A percentile compares a stretch with the other conserved stretches of the same genome.
These are phyloP conservation scores for Pholiota adiposa DNA, from an alignment of 1,284 basidiomycete species.

Conservation along the genomic window DNA sequence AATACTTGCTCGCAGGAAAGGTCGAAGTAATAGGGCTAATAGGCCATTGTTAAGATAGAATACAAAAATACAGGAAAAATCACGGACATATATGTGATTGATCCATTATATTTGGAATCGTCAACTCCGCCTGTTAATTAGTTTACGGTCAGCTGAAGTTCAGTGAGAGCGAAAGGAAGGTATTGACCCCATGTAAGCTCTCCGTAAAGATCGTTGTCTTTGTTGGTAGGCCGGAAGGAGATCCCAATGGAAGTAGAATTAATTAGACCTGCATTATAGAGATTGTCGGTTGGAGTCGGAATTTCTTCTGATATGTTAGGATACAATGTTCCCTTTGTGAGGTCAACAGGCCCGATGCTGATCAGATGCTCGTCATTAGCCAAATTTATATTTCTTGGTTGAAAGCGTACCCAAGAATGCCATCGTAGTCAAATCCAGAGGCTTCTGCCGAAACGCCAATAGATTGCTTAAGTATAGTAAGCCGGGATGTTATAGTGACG, in stretches of 20 bases:
- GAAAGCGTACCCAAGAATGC: slow-evolving; percentile 51
- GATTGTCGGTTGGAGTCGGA: slow-evolving; percentile 53
- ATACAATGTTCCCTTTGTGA: slow-evolving; percentile 45
- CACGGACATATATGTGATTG: slow-evolving; percentile 46
- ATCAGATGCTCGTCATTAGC: neutral
- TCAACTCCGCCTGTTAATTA: slow-evolving; percentile 47
- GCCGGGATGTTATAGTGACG: slow-evolving; percentile 38
- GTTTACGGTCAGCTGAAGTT: slow-evolving; percentile 15
- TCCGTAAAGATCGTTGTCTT: slow-evolving; percentile 34
- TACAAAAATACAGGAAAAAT: neutral
- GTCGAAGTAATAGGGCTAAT: slow-evolving; percentile 49
- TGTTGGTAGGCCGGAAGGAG: slow-evolving; percentile 49
- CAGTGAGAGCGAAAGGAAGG: neutral
- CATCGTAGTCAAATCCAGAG: slow-evolving; percentile 43
- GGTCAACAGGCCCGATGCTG: slow-evolving; percentile 51
- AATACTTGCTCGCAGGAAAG: slow-evolving; percentile 52
- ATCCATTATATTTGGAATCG: slow-evolving; percentile 46
- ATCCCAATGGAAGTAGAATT: slow-evolving; percentile 46
- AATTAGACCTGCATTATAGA: slow-evolving; percentile 42
- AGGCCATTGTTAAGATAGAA: neutral
- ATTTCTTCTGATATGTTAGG: slow-evolving; percentile 29
- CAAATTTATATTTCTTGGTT: neutral
- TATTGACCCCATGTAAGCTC: slow-evolving; percentile 48
- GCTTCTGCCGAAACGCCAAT: slow-evolving; percentile 57
- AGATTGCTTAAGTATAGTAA: slow-evolving; percentile 48